Conservation (phyloP, 176 grass and related monocot species). For the Pontederia crassipes region DNA sequence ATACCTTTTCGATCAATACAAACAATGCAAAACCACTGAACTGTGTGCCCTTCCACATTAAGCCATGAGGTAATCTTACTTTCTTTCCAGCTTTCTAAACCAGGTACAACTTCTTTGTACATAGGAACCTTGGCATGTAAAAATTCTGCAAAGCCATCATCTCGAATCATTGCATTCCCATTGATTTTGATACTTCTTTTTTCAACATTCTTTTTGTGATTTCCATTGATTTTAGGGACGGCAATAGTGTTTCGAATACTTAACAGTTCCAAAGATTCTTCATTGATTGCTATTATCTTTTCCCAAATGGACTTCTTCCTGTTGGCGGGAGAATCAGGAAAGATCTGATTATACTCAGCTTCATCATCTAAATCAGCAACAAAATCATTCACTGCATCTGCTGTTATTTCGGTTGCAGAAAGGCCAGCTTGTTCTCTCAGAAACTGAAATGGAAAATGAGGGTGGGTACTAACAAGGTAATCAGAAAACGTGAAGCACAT, state of each 20-base stretch:
- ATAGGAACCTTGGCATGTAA: conserved; percentile 30
- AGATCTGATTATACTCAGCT: conserved; percentile 33
- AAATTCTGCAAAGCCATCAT: conserved; percentile 33
- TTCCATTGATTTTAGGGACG: conserved; percentile 53
- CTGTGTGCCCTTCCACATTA: conserved; percentile 50
- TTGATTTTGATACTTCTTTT: conserved; percentile 67
- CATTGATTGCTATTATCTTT: conserved; percentile 36
- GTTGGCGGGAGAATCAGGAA: conserved; percentile 22
- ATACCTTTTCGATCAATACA: conserved; percentile 81
- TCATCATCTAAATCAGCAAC: conserved; percentile 82
- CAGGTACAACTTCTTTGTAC: conserved; percentile 48
- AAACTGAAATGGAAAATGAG: conserved; percentile 44
- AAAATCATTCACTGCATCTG: conserved; percentile 61
- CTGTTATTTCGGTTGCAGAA: conserved; percentile 81
- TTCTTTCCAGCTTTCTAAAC: conserved; percentile 89
- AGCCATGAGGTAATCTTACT: conserved; percentile 81
- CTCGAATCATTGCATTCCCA: conserved; percentile 38
- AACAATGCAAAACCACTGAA: conserved; percentile 83
- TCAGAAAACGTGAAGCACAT: background rate
- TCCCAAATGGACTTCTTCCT: conserved; percentile 59
- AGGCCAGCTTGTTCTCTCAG: conserved; percentile 73
- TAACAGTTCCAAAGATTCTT: conserved; percentile 40
- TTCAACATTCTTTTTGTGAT: conserved; percentile 40
- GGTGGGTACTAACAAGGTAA: background rate
- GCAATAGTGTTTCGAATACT: conserved; percentile 33